A percentile compares a stretch with the other conserved stretches of the same genome.
Conservation (phyloP, 2,329 filamentous ascomycete species). For the Exophiala sp. region DNA sequence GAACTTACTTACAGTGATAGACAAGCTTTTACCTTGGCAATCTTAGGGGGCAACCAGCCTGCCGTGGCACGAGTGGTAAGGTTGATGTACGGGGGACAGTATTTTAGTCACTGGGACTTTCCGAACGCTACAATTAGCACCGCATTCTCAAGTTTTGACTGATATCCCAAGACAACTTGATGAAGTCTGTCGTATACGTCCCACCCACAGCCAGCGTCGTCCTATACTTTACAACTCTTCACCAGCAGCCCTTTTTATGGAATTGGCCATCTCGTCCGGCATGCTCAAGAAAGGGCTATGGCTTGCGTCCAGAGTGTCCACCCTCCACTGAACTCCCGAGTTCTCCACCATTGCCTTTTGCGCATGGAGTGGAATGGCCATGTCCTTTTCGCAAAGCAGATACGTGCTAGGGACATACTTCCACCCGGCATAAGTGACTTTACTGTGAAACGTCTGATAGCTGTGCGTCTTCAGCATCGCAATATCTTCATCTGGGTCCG, state of each 20-base stretch:
- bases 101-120: no score
- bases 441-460: constrained; percentile 30
- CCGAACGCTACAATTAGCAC: no score
- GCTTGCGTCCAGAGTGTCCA: constrained; percentile 33
- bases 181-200: no score
- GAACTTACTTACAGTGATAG: no score
- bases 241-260: constrained; percentile 29
- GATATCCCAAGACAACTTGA: no score
- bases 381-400: constrained; percentile 40
- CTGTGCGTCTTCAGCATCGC: constrained; percentile 32
- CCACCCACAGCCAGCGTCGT: no score
- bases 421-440: constrained; percentile 36
- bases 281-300: constrained; percentile 44
- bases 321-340: constrained; percentile 32
- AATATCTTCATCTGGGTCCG: constrained; percentile 26
- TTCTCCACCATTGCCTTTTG: constrained; percentile 39
- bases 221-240: not conserved
- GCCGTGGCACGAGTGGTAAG: no score
- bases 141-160: no score
- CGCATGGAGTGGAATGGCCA: constrained; percentile 34
- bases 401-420: constrained; percentile 41
- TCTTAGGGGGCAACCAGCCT: no score
- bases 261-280: constrained; percentile 34
- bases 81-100: no score
- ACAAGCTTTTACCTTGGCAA: no score